Base-by-base conservation (phyloP, 352 stramenopile genomes). In the Globisporangium cederbergense region DNA sequence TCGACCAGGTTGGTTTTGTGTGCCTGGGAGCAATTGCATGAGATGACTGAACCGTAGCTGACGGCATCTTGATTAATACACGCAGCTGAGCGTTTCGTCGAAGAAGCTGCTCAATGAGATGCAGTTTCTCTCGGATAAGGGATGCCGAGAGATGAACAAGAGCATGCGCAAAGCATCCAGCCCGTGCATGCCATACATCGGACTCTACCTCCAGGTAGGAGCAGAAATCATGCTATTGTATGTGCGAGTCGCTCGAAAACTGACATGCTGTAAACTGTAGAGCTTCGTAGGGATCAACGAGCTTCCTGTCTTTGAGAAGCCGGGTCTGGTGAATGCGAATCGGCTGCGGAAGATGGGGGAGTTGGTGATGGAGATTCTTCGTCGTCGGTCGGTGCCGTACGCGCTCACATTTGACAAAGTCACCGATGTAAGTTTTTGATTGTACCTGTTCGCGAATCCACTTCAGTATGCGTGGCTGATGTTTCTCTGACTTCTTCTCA, bases 171-270 rank as follows among this genome's bases (percentile, higher is more conserved):
- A 79, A 47, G 74, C 80, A 7, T 57, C 71, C 7, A 92, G 83
- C 18, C 88, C 86, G 47, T 88, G 79, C 55, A 95, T 96, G 86
- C 88, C 88, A 43, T 96, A 95, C 66, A 87, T 95, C 25, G 88
- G 88, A 20, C 68, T 96, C 2, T 96, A 93, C 53, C 71, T 96
- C 32, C 88, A 96, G 82, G 86, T 92, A 62, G 2, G 0, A 25
- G 16, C 30, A 67, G 25, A 20, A 43, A 25, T 25, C 32, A 5
- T 65, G 42, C 36, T 42, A 42, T 52, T 47, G 5, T 56, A 4
- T 18, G 43, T 49, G 0, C 3, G 16, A 49, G 11, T 18, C 32
- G 52, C 3, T 22, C 38, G 16, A 22, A 38, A 34, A 5, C 16
- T 59, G 22, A 43, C 40, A 14, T 49, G 2, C 16, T 34, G n/a